These are phyloP conservation scores for Colletotrichum sp. DNA, from an alignment of 2,329 filamentous ascomycete genomes.

Conservation along the genomic window DNA sequence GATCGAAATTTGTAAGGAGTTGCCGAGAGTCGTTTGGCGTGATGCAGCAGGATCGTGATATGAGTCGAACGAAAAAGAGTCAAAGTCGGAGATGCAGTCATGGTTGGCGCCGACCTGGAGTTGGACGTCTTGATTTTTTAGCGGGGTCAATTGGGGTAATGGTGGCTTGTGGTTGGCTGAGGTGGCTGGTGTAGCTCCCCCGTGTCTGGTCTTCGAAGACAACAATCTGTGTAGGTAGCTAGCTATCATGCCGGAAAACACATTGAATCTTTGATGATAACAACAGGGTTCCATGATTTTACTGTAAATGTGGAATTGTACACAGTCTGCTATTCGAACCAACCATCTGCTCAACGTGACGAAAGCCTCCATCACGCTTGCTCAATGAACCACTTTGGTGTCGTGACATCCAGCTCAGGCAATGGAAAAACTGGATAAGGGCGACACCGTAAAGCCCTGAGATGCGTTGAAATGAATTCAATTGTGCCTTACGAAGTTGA, in stretches of 20 bases:
- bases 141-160: neutral
- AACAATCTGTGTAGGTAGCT: neutral
- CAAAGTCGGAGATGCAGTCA: neutral
- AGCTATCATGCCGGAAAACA: neutral
- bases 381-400: neutral
- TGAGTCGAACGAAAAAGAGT: neutral
- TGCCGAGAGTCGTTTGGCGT: neutral
- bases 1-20: accelerated
- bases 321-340: neutral
- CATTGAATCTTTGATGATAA: neutral
- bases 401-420: neutral
- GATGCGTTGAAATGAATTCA: too few relatives aligned
- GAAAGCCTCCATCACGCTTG: neutral
- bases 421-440: neutral
- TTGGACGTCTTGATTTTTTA: neutral
- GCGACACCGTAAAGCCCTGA: too few relatives aligned
- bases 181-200: neutral
- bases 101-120: neutral
- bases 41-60: neutral
- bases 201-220: neutral
- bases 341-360: neutral
- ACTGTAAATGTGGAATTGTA: neutral
- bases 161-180: neutral
- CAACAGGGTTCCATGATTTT: neutral
- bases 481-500: too few relatives aligned